Conservation (phyloP, 768 basidiomycete species). For the Cytidiella melzeri region DNA sequence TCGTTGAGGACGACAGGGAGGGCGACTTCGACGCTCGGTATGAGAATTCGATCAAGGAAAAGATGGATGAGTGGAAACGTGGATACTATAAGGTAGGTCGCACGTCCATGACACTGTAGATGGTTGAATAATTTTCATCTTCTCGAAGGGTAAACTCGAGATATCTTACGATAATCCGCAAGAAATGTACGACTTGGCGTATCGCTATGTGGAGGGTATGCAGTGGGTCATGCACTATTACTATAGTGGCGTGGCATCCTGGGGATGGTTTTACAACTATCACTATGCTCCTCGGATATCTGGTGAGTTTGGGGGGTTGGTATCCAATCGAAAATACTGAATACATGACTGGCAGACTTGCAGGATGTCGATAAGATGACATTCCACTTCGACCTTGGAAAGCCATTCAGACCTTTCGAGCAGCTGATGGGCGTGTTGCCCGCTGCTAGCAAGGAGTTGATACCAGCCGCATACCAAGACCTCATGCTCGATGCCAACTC, state of each 20-base stretch:
- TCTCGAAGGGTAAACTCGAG: slow-evolving; percentile 72
- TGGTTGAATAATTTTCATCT: slow-evolving; percentile 10
- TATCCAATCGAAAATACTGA: slow-evolving; percentile 10
- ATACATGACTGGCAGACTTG: slow-evolving; percentile 42
- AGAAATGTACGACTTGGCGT: slow-evolving; percentile 64
- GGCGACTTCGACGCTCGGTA: slow-evolving; percentile 76
- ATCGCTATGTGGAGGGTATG: slow-evolving; percentile 84
- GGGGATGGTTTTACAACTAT: slow-evolving; percentile 99
- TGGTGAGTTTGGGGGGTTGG: slow-evolving; percentile 42
- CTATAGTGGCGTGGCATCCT: slow-evolving; percentile 93
- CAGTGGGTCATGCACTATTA: slow-evolving; percentile 99
- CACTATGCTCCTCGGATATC: slow-evolving; percentile 97
- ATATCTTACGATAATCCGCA: slow-evolving; percentile 68
- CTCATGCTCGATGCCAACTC: slow-evolving; percentile 84
- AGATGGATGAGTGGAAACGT: slow-evolving; percentile 91
- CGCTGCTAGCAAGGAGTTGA: slow-evolving; percentile 79
- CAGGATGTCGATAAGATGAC: slow-evolving; percentile 62
- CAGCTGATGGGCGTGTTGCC: slow-evolving; percentile 99
- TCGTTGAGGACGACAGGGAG: slow-evolving; percentile 62
- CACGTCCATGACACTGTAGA: background rate
- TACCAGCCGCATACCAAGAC: slow-evolving; percentile 87
- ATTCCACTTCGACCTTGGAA: slow-evolving; percentile 85
- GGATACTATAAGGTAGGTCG: slow-evolving; percentile 75
- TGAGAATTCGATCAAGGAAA: slow-evolving; percentile 65
- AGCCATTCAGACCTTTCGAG: slow-evolving; percentile 88